Evolutionary conservation across 2,329 filamentous ascomycete species (phyloP).

Genomic region (Aspergillus arachidicola): DNA sequence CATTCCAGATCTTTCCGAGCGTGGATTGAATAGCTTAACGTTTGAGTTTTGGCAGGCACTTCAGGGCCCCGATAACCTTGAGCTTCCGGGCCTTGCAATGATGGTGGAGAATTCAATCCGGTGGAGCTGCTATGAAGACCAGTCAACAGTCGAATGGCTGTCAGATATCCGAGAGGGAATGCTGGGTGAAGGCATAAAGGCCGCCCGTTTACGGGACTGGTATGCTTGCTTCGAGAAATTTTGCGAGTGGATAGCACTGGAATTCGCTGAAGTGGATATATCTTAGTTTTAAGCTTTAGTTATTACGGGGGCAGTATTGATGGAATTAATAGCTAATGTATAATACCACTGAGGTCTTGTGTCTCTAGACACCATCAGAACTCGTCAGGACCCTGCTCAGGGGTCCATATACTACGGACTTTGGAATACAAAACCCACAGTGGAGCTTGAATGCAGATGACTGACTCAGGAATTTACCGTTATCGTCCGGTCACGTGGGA

Average conservation of each 20-base stretch:
- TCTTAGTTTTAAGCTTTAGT: slow-evolving; percentile 16
- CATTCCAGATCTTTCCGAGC: slow-evolving; percentile 84
- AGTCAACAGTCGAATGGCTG: slow-evolving; percentile 69
- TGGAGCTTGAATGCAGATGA: neutral
- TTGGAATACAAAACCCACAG: neutral
- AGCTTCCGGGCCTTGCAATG: slow-evolving; percentile 79
- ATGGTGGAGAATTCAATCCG: slow-evolving; percentile 91
- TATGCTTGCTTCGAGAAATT: slow-evolving; percentile 82
- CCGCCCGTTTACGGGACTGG: slow-evolving; percentile 76
- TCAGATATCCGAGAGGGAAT: slow-evolving; percentile 73
- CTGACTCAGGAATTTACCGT: neutral
- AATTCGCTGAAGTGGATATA: slow-evolving; percentile 62
- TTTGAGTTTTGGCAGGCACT: slow-evolving; percentile 94
- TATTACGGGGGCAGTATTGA: neutral
- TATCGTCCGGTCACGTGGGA: neutral
- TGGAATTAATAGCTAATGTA: neutral
- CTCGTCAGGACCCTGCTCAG: neutral
- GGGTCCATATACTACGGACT: neutral
- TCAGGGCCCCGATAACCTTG: slow-evolving; percentile 89
- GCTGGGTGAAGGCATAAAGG: slow-evolving; percentile 70
- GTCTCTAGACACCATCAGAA: neutral
- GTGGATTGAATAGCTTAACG: slow-evolving; percentile 78
- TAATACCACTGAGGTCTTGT: neutral
- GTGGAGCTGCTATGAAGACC: slow-evolving; percentile 87
- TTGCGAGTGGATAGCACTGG: slow-evolving; percentile 83